Evolutionary conservation across 352 stramenopile genomes (phyloP), one percentile per base, ranked within the genome.

Genomic region (Pythium volutum): DNA sequence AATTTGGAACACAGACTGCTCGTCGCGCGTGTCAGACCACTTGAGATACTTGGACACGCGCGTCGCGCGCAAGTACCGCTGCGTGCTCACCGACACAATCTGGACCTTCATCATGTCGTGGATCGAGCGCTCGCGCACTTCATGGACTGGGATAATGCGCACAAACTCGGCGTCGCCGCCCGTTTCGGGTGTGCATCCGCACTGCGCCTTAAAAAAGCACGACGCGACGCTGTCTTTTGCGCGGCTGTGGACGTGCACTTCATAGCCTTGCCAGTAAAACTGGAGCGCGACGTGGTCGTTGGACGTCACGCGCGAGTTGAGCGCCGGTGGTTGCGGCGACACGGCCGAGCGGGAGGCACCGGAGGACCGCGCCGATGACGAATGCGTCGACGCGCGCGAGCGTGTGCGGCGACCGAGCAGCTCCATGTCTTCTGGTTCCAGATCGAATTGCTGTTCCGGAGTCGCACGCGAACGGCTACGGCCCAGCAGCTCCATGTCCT

Each of bases 181-280:
- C 12, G 48, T 57, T 27, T 59, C 27, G n/a, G 56, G 38, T 27
- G 50, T 59, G 50, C 59, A 72, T 10, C 56, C 68, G 31, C 57
- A 66, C 47, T 70, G 61, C 16, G 57, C 53, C 23, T 69, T 64
- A 51, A 60, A 75, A 25, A 61, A 75, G 43, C 68, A 75, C 22
- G 64, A 54, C 25, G 52, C 57, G 18, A 66, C 50, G 38, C 55
- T 69, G 29, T 75, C 64, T 6, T 41, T 57, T 14, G 33, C 63
- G 18, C 59, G 52, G 31, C 55, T 57, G 54, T 72, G 61, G 4
- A 61, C 55, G 36, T 67, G 62, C 29, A 64, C 64, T 52, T 75
- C 68, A 25, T 69, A 75, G 0, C 68, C 68, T 51, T 75, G 68
- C 68, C 68, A 75, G 57, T 49, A 75, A 36, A 75, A 75, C 54